These are phyloP conservation scores for Eucalyptus cloeziana DNA, from an alignment of 345 rosid species.

Conservation along the genomic window DNA sequence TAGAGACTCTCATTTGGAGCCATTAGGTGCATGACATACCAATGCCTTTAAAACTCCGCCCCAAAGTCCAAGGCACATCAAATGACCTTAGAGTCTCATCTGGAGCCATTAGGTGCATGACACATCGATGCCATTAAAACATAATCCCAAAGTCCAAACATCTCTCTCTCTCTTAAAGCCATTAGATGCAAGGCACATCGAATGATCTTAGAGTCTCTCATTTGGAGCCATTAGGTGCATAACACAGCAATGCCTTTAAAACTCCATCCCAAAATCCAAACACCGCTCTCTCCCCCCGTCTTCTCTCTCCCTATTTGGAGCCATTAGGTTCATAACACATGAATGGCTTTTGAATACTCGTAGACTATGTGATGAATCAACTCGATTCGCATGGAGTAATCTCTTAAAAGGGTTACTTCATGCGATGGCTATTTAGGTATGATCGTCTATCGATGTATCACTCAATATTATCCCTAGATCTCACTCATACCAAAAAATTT, in stretches of 20 bases:
- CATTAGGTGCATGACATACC: too few species aligned
- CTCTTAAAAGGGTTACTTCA: neutral
- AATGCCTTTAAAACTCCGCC: neutral
- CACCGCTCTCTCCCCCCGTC: too few species aligned
- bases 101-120: too few species aligned
- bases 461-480: neutral
- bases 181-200: too few species aligned
- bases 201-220: too few species aligned
- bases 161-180: too few species aligned
- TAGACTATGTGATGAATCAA: neutral
- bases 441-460: neutral
- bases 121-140: neutral
- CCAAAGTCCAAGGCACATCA: neutral
- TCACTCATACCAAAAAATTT: neutral
- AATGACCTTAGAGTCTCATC: too few species aligned
- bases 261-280: neutral
- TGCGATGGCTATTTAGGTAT: neutral
- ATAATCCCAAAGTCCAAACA: neutral
- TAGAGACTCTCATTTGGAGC: too few species aligned
- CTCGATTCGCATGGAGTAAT: neutral
- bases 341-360: neutral
- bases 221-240: neutral
- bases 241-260: neutral
- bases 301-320: neutral
- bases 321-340: neutral